These are phyloP conservation scores for Boletus subcaerulescens DNA, from an alignment of 768 basidiomycete species.

Conservation along the genomic window DNA sequence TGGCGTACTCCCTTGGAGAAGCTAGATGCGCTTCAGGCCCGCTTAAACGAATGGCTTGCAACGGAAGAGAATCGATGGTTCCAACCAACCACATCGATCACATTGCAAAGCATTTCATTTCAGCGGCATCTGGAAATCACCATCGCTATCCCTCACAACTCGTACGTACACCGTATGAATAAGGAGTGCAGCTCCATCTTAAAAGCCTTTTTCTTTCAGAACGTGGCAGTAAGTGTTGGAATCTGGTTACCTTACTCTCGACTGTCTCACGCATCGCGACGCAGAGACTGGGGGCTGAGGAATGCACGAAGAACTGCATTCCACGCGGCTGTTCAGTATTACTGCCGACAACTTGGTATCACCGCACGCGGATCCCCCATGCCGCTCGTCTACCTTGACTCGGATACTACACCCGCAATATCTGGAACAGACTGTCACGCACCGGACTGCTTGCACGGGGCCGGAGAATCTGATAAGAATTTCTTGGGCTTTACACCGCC, in stretches of 20 bases:
- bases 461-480: conserved; percentile 11
- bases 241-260: not conserved
- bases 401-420: conserved; percentile 8
- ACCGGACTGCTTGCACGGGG: conserved; percentile 5
- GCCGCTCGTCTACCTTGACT: conserved; percentile 51
- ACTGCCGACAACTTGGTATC: conserved; percentile 68
- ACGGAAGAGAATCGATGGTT: conserved; percentile 83
- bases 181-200: not conserved
- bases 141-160: conserved; percentile 57
- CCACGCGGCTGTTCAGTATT: conserved; percentile 73
- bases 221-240: conserved; percentile 34
- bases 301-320: conserved; percentile 69
- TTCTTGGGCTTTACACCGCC: conserved; percentile 33
- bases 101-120: conserved; percentile 59
- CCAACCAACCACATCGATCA: conserved; percentile 62
- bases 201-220: conserved; percentile 16
- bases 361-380: conserved; percentile 55
- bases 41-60: conserved; percentile 70
- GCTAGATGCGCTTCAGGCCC: conserved; percentile 64
- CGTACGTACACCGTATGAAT: conserved; percentile 30
- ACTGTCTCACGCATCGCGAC: conserved; percentile 1
- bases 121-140: conserved; percentile 68
- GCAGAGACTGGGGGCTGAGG: conserved; percentile 59
- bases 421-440: not conserved
- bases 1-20: conserved; percentile 75